Base-by-base conservation (phyloP, 2,329 filamentous ascomycete species). In the Colletotrichum graminicola region DNA sequence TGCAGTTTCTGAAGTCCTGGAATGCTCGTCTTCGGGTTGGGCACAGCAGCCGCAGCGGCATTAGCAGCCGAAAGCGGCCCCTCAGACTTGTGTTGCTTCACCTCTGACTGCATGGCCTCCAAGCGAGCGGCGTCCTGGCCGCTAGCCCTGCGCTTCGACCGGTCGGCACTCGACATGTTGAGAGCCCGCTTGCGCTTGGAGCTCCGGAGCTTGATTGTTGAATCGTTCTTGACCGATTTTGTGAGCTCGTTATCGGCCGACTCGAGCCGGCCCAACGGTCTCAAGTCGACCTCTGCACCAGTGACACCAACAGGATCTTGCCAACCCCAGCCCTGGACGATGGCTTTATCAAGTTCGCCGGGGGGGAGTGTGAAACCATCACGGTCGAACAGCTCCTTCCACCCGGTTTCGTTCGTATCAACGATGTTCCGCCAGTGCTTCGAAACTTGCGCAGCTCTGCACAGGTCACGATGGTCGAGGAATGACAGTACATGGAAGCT, bases 261-360 rank as follows among this genome's bases (percentile, higher is more conserved):
- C 5, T 85, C 86, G 63, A 89, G 80, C 62, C 82, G 85, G 73
- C 79, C 86, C 55, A 86, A 84, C 73, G 86, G 81, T 80, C 93
- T 94, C 60, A 98, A 82, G 78, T 99, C 95, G 69, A 89, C 88
- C 80, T 99, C 96, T 66, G 88, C 94, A 32, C 93, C 94, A 64
- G 93, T 89, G 5, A 87, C 81, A 0, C 92, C 93, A 66, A 90
- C 88, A 0, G 95, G 94, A 78, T 95, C 94, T 79, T 99, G 96
- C 94, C 96, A 99, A 18, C 95, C 96, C 96, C 96, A 99, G 18
- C 96, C 96, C 83, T 98, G 94, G 52, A 86, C 85, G 66, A 98
- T 94, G 39, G 96, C 95, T 75, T 92, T 91, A 74, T 94, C 91
- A 32, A 99, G 86, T 80, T 99, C 96, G 23, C 93, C 94, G 0